Conservation (phyloP, 2,329 filamentous ascomycete genomes). For the Phaeosphaeria sp. region DNA sequence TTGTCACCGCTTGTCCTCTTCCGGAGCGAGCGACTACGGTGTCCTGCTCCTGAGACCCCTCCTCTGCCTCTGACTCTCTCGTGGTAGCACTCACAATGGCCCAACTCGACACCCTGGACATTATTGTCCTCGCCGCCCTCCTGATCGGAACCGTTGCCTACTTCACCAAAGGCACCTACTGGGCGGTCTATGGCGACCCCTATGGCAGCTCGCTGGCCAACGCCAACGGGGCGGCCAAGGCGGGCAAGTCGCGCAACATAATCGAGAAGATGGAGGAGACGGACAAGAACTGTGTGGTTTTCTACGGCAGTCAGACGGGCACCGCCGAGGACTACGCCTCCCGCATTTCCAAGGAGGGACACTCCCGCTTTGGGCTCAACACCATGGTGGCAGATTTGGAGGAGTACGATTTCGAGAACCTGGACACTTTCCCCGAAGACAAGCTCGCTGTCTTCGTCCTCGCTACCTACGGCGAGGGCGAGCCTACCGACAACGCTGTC, state of each 20-base stretch:
- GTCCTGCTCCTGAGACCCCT: constrained; percentile 26
- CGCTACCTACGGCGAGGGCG: constrained; percentile 96
- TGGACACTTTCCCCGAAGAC: constrained; percentile 86
- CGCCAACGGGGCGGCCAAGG: constrained; percentile 70
- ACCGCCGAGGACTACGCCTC: constrained; percentile 99
- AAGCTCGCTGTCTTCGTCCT: constrained; percentile 95
- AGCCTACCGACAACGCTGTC: constrained; percentile 97
- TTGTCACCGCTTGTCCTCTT: constrained; percentile 37
- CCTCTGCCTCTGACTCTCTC: neutral
- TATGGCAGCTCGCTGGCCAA: constrained; percentile 79
- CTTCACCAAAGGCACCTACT: constrained; percentile 96
- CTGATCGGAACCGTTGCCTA: constrained; percentile 90
- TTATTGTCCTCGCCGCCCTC: constrained; percentile 86
- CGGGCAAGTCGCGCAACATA: constrained; percentile 88
- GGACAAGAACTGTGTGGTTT: constrained; percentile 96
- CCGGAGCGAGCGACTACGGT: constrained; percentile 28
- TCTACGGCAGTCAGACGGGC: constrained; percentile 98
- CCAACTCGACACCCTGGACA: constrained; percentile 93
- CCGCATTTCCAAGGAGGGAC: constrained; percentile 93
- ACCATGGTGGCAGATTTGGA: constrained; percentile 98
- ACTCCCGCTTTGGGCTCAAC: constrained; percentile 92
- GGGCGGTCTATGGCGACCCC: constrained; percentile 86
- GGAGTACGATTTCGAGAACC: constrained; percentile 95
- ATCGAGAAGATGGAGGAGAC: constrained; percentile 95
- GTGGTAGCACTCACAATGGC: constrained; percentile 71